Conservation (phyloP, 768 basidiomycete species). For the Boletellus ananiceps region DNA sequence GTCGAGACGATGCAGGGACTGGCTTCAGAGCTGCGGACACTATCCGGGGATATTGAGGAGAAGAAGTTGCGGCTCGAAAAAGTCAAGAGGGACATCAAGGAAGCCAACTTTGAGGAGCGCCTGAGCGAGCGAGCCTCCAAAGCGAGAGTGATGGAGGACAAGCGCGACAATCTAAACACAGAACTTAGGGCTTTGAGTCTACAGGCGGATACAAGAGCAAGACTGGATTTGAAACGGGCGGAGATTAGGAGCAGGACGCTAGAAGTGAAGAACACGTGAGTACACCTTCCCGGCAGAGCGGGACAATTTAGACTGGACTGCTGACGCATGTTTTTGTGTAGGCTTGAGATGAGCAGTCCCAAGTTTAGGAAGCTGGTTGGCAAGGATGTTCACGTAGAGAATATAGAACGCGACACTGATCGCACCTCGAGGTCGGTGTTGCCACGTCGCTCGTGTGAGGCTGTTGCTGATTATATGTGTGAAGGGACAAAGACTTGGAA, state of each 20-base stretch:
- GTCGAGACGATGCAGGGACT: slow-evolving; percentile 56
- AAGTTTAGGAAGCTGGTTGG: slow-evolving; percentile 68
- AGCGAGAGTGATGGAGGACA: slow-evolving; percentile 60
- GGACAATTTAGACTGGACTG: neutral
- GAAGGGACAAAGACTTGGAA: slow-evolving; percentile 67
- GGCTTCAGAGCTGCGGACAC: slow-evolving; percentile 47
- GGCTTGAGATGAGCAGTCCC: slow-evolving; percentile 55
- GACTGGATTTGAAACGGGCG: slow-evolving; percentile 65
- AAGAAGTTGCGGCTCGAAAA: slow-evolving; percentile 59
- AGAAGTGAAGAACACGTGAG: slow-evolving; percentile 69
- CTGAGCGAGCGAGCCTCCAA: slow-evolving; percentile 51
- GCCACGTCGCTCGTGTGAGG: neutral
- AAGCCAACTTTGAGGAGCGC: slow-evolving; percentile 61
- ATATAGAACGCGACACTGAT: slow-evolving; percentile 73
- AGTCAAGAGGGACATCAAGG: slow-evolving; percentile 52
- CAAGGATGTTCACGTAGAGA: slow-evolving; percentile 51
- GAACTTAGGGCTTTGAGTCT: slow-evolving; percentile 69
- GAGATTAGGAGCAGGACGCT: slow-evolving; percentile 61
- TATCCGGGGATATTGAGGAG: slow-evolving; percentile 64
- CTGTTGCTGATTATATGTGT: neutral
- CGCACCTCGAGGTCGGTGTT: slow-evolving; percentile 52
- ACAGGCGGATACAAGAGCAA: slow-evolving; percentile 80
- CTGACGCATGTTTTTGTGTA: slow-evolving; percentile 28
- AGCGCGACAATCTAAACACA: slow-evolving; percentile 59
- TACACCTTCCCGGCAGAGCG: neutral